Evolutionary conservation across 257 asterid species (phyloP).

Genomic region (Petunia secreta): DNA sequence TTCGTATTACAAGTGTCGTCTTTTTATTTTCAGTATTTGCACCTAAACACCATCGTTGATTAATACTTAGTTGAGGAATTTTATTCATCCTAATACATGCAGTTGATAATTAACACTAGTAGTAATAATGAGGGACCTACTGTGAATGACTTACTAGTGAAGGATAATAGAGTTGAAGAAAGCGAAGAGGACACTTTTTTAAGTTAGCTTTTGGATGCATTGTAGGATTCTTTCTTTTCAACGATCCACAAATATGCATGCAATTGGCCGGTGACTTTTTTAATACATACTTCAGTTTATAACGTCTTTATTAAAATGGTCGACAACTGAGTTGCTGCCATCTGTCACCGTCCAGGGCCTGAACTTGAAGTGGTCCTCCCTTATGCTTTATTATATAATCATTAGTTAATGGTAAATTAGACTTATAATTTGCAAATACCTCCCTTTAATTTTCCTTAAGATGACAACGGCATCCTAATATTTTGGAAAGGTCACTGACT

Average conservation of each 20-base stretch:
- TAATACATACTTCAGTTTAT: not conserved
- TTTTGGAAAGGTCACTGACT: not conserved
- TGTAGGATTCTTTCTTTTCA: conserved; percentile 18
- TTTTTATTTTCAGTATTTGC: too few relatives aligned
- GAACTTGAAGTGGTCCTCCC: conserved; percentile 8
- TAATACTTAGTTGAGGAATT: too few relatives aligned
- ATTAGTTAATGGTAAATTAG: not conserved
- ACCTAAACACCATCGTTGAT: too few relatives aligned
- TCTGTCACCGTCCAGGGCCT: conserved; percentile 45
- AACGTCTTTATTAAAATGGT: not conserved
- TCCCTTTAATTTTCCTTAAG: too few relatives aligned
- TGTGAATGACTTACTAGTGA: conserved; percentile 1
- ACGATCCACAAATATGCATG: conserved; percentile 6
- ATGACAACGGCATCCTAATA: too few relatives aligned
- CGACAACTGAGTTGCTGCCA: conserved; percentile 26
- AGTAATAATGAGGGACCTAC: not conserved
- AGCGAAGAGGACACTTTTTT: not conserved
- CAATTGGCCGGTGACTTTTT: conserved; percentile 37
- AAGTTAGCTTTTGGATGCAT: conserved; percentile 29
- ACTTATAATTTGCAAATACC: too few relatives aligned
- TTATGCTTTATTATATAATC: not conserved
- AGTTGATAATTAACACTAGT: too few relatives aligned
- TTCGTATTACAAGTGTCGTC: too few relatives aligned
- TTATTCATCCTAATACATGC: too few relatives aligned
- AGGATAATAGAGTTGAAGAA: not conserved